Evolutionary conservation across 2,329 filamentous ascomycete species (phyloP), one percentile per base, ranked within the genome.

Genomic region (Diplodia corticola): DNA sequence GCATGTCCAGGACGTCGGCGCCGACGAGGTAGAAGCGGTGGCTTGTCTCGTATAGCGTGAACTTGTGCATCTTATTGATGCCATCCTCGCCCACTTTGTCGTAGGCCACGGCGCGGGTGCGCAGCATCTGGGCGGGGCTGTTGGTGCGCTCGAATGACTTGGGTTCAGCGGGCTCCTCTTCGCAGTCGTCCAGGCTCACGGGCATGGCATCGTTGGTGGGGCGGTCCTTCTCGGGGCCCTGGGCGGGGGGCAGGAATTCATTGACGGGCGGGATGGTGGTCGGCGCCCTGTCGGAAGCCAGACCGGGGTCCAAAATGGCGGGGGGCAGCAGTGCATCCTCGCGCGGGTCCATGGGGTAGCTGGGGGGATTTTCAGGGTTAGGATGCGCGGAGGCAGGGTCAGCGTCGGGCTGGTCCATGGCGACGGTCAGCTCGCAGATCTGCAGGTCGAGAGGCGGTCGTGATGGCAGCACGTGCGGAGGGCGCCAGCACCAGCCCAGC

Each of bases 21-120:
- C 95, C 95, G 20, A 98, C 92, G 69, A 99, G 90, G 77, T 97
- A 99, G 78, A 95, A 99, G 63, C 92, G 87, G 65, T 89, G 92
- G 13, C 92, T 91, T 3, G 95, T 99, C 81, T 99, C 95, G 78
- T 99, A 98, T 24, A 99, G 81, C n/a, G 91, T 95, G 78, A 97
- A 98, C 74, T 95, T 96, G 82, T 97, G 93, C 92, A 99, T 97
- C 60, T 78, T 75, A 69, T 78, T 77, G 48, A 80, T 74, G 3
- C 79, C 79, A 48, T 76, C 77, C 60, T 81, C 80, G 3, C 78
- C 78, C 60, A 79, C 78, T 67, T 79, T 80, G 46, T 77, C 74
- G 61, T 79, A 80, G 12, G 72, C 73, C n/a, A 77, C 74, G 28
- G 72, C 74, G 63, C 76, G 80, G 65, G 72, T 72, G 57, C 78